Conservation (phyloP, 495 filamentous ascomycete genomes). For the Penicillium salamii region DNA sequence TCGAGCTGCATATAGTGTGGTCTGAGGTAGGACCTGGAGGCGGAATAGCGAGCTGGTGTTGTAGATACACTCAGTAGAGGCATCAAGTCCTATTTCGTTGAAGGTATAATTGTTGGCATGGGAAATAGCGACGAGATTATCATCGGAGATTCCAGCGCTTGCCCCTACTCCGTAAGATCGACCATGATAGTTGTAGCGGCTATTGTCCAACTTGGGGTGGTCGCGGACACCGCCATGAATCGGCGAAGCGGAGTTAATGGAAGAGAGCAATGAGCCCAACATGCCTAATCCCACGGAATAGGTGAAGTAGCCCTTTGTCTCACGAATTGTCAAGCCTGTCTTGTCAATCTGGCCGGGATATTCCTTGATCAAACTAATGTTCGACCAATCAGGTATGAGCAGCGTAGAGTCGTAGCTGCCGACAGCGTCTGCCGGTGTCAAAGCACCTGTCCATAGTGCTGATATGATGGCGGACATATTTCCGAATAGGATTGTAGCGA, state of each 20-base stretch:
- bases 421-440: constrained; percentile 23
- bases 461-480: constrained; percentile 18
- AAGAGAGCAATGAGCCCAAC: constrained; percentile 21
- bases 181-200: constrained; percentile 28
- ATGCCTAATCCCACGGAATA: constrained; percentile 23
- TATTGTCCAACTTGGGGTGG: constrained; percentile 34
- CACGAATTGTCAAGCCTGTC: constrained; percentile 15
- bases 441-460: constrained; percentile 35
- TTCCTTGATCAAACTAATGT: constrained; percentile 17
- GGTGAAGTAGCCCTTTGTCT: constrained; percentile 26
- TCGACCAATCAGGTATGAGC: constrained; percentile 24
- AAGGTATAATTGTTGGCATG: constrained; percentile 22
- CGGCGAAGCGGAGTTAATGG: constrained; percentile 23
- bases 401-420: constrained; percentile 3
- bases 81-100: constrained; percentile 24
- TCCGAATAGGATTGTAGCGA: constrained; percentile 18
- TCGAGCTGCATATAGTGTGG: constrained; percentile 13
- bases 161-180: constrained; percentile 35
- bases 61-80: constrained; percentile 27
- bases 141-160: constrained; percentile 28
- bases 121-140: constrained; percentile 8
- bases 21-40: not conserved
- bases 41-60: constrained; percentile 20
- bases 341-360: constrained; percentile 15
- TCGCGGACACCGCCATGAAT: constrained; percentile 5